Evolutionary conservation across 2,329 filamentous ascomycete genomes (phyloP).

Genomic region (Cercospora sojina): DNA sequence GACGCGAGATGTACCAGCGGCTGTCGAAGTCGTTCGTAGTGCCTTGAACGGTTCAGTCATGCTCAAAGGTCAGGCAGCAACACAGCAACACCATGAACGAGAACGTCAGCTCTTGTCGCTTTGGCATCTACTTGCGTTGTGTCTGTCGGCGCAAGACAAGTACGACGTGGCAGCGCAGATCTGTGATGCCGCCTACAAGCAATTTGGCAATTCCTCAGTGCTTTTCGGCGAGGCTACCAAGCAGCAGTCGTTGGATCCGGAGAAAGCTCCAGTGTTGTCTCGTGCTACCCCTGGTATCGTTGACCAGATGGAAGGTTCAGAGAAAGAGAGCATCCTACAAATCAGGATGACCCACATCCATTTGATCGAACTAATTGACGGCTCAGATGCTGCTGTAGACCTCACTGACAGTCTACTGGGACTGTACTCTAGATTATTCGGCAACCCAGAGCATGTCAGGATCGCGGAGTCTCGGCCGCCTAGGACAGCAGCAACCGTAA

Average conservation of each 20-base stretch:
- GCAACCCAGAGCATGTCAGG: slow-evolving; percentile 51
- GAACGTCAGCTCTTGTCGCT: slow-evolving; percentile 71
- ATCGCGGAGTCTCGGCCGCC: slow-evolving; percentile 43
- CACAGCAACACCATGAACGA: slow-evolving; percentile 35
- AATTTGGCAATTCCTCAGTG: slow-evolving; percentile 71
- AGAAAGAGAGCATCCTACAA: slow-evolving; percentile 86
- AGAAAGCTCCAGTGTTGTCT: slow-evolving; percentile 15
- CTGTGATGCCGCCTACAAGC: slow-evolving; percentile 88
- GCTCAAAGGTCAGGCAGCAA: slow-evolving; percentile 21
- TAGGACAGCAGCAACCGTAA: slow-evolving; percentile 43
- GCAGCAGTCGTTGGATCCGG: slow-evolving; percentile 21
- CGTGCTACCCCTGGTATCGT: slow-evolving; percentile 54
- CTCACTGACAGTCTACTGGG: slow-evolving; percentile 80
- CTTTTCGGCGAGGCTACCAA: slow-evolving; percentile 65
- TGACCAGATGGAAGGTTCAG: slow-evolving; percentile 76
- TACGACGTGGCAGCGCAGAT: slow-evolving; percentile 75
- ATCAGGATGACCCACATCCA: slow-evolving; percentile 93
- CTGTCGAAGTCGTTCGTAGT: slow-evolving; percentile 77
- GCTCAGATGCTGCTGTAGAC: slow-evolving; percentile 81
- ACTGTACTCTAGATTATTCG: slow-evolving; percentile 79
- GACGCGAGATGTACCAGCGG: slow-evolving; percentile 73
- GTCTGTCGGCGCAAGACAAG: slow-evolving; percentile 83
- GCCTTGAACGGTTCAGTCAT: slow-evolving; percentile 54
- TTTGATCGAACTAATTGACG: slow-evolving; percentile 78
- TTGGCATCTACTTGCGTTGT: slow-evolving; percentile 86